Base-by-base conservation (phyloP, 176 grass and related monocot genomes). In the Alloteropsis semialata region DNA sequence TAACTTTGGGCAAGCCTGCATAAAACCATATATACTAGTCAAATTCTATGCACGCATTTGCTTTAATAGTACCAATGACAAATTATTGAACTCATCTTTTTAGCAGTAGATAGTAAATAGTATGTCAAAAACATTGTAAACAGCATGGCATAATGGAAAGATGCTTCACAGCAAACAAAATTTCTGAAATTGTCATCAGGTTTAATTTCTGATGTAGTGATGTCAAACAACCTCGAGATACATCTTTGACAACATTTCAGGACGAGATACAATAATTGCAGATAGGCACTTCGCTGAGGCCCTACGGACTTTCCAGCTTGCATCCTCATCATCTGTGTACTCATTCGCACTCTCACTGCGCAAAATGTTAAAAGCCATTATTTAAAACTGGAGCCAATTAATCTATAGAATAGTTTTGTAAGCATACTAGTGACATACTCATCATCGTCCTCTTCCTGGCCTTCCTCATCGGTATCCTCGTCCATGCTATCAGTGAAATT, bases 401-500 rank as follows among this genome's bases (percentile, higher is more conserved):
- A 86, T 83, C 43, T 38, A 81, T 46, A 59, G 32, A 16, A n/a
- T 22, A 41, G 54, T 17, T 8, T n/a, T 67, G 44, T 44, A 65
- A 85, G 65, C 75, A 83, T 76, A 67, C 27, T 72, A 67, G 59
- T 60, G 54, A 24, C 93, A 34, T 99, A 99, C 96, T 99, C 96
- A 61, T 98, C 96, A 25, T 99, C 96, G 27, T 99, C 96, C 30
- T 99, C 96, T 21, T 99, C 96, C 65, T 85, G 85, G 19, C 76
- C 91, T 84, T 93, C 96, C 82, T 94, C 77, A 50, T 99, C 96
- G 55, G 91, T 99, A 82, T 99, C 96, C 84, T 99, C 96, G 49
- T 99, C 96, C 96, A 99, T 96, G 82, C 76, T 90, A 79, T 96
- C 96, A 7, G 96, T 99, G 84, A 96, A 99, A 93, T 99, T 99